A percentile compares a stretch with the other conserved stretches of the same genome.
These are phyloP conservation scores for Septoria petroselini DNA, from an alignment of 2,329 filamentous ascomycete genomes.

Conservation along the genomic window DNA sequence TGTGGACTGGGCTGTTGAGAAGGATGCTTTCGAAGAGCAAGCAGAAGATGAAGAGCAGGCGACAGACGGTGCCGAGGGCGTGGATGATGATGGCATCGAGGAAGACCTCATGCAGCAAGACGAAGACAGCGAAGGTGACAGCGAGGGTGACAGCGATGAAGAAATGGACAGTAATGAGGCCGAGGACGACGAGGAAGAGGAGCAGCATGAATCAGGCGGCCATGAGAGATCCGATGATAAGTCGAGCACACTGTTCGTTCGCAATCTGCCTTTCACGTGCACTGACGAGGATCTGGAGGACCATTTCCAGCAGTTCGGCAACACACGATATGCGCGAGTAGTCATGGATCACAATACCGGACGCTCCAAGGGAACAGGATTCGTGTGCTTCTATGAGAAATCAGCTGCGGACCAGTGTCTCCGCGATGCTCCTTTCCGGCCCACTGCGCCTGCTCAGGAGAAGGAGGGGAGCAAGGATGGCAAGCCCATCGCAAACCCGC, in stretches of 20 bases:
- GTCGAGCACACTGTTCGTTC: constrained; percentile 79
- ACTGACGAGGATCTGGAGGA: constrained; percentile 77
- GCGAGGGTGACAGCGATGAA: constrained; percentile 35
- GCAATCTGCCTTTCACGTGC: constrained; percentile 87
- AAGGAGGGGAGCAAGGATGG: constrained; percentile 26
- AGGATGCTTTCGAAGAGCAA: constrained; percentile 65
- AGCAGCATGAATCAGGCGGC: constrained; percentile 45
- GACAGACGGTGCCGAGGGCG: constrained; percentile 37
- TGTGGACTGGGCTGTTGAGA: constrained; percentile 96
- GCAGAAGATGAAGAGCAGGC: constrained; percentile 31
- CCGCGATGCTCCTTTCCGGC: constrained; percentile 64
- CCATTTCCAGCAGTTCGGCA: constrained; percentile 85
- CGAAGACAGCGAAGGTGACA: constrained; percentile 34
- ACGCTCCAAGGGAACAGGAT: constrained; percentile 85
- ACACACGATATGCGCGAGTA: constrained; percentile 84
- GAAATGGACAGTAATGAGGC: constrained; percentile 45
- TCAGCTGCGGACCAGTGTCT: constrained; percentile 76
- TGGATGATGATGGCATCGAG: constrained; percentile 16
- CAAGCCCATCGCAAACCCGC: constrained; percentile 51
- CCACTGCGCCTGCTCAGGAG: constrained; percentile 35
- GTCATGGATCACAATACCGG: constrained; percentile 84
- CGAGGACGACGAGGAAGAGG: constrained; percentile 43
- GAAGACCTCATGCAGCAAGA: constrained; percentile 35
- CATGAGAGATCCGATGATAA: constrained; percentile 57
- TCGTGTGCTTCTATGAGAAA: constrained; percentile 83